Evolutionary conservation across 176 grass and related monocot species (phyloP), one percentile per base, ranked within the genome.

Genomic region (Eremochloa ophiuroides): DNA sequence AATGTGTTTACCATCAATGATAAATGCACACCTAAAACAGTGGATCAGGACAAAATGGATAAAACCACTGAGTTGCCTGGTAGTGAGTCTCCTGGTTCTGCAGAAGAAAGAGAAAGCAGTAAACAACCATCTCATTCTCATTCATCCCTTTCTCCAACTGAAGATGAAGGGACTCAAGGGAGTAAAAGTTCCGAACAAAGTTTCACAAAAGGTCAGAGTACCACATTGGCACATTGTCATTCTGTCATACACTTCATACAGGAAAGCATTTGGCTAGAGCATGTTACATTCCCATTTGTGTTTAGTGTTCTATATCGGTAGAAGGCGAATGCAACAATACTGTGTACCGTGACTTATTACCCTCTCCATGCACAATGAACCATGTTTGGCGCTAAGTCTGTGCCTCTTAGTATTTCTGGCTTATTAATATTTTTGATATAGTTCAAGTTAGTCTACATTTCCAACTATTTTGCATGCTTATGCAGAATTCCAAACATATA

Each of bases 1-100:
- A 85, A 80, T 74, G 85, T 80, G 29, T 83, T 94, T 91, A 46
- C 70, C 58, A 87, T 91, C 66, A 67, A 89, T 71, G 87, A 58
- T 26, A 88, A 91, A 82, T 18, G 43, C 62, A 85, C 85, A 72
- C 55, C 72, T 70, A 74, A 66, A 82, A 86, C 30, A 22, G 85
- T 71, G 61, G 87, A 75, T 28, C 53, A 82, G 88, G 78, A 82
- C 0, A 38, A 20, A 59, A 80, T 82, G 78, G 65, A 82, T 66
- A 82, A 85, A 78, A 50, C 43, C 10, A 43, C 71, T 40, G 87
- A 82, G 64, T 73, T 82, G 44, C 88, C 82, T 78, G 61, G 67
- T 62, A 66, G 65, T 59, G 78, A 78, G 66, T 85, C 88, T 73
- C 82, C 83, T 72, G 34, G 64, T 77, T 77, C 73, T 77, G 56